A percentile compares a stretch with the other conserved stretches of the same genome.
Evolutionary conservation across 208 protist genomes (phyloP).

Genomic region (Balamuthia mandrillaris): DNA sequence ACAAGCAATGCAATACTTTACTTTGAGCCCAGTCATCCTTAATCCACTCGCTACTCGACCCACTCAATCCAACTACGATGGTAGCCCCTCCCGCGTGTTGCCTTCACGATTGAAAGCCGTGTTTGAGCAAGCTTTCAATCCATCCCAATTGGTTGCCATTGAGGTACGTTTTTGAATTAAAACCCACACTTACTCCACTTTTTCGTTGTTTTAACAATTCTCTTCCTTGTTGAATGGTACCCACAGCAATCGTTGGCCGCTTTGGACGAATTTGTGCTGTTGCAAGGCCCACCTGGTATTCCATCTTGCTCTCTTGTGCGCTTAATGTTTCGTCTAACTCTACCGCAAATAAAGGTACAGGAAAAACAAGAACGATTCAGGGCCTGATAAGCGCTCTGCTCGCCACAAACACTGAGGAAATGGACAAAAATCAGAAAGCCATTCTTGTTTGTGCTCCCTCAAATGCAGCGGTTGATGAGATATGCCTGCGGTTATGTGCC

Average conservation of each 20-base stretch:
- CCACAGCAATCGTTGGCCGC: background rate
- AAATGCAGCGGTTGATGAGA: conserved; percentile 76
- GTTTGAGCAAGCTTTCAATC: conserved; percentile 2
- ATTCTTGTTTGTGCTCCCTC: conserved; percentile 75
- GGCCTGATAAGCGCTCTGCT: conserved; percentile 60
- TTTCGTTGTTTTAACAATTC: background rate
- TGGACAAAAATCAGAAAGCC: conserved; percentile 42
- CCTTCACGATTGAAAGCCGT: background rate
- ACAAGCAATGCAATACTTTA: background rate
- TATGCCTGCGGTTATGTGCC: conserved; percentile 58
- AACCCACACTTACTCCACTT: background rate
- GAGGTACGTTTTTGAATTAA: conserved; percentile 1
- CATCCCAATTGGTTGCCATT: background rate
- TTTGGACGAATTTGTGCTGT: conserved; percentile 41
- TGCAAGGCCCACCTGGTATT: conserved; percentile 69
- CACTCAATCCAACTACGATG: background rate
- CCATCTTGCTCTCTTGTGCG: background rate
- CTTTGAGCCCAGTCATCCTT: background rate
- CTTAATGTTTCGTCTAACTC: background rate
- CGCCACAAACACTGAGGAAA: background rate
- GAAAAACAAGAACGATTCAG: conserved; percentile 74
- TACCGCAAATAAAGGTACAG: conserved; percentile 49
- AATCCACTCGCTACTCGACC: background rate
- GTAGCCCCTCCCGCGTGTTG: no score
- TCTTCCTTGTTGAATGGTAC: background rate